phyloP scores from a whole-genome alignment of 1,139 yeast genomes.

The Candida sojae region DNA sequence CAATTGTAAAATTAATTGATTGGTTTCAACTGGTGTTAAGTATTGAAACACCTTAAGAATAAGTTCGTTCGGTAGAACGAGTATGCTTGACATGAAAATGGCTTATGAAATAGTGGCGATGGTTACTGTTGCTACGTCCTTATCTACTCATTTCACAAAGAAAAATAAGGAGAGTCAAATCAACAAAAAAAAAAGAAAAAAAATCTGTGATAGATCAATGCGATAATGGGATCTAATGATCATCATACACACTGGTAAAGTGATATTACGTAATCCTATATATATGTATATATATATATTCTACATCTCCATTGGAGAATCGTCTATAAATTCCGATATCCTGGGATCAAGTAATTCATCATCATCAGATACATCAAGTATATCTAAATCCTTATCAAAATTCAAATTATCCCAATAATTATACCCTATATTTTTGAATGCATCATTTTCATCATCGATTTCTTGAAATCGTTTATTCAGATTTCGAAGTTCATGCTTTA shows the following conservation, averaged over 20 bases:
- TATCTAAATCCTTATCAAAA: constrained; percentile 29
- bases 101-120: not conserved
- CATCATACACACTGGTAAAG: too few relatives aligned
- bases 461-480: constrained; percentile 13
- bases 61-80: constrained; percentile 27
- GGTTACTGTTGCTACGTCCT: not conserved
- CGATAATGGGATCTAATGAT: not conserved
- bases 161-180: not conserved
- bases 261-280: not conserved
- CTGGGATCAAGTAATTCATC: constrained; percentile 18
- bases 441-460: constrained; percentile 18
- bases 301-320: constrained; percentile 1
- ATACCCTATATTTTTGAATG: constrained; percentile 27
- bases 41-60: constrained; percentile 22
- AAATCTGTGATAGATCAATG: not conserved
- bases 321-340: constrained; percentile 3
- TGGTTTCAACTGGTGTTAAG: constrained; percentile 25
- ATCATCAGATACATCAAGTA: constrained; percentile 21
- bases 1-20: constrained; percentile 15
- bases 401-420: constrained; percentile 40
- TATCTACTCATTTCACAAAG: too few relatives aligned
- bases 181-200: not conserved
- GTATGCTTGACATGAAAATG: constrained; percentile 1
- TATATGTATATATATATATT: not conserved
- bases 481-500: constrained; percentile 12